Evolutionary conservation across 441 rosid genomes (phyloP), one percentile per base, ranked within the genome.

Genomic region (Eutrema salsugineum): DNA sequence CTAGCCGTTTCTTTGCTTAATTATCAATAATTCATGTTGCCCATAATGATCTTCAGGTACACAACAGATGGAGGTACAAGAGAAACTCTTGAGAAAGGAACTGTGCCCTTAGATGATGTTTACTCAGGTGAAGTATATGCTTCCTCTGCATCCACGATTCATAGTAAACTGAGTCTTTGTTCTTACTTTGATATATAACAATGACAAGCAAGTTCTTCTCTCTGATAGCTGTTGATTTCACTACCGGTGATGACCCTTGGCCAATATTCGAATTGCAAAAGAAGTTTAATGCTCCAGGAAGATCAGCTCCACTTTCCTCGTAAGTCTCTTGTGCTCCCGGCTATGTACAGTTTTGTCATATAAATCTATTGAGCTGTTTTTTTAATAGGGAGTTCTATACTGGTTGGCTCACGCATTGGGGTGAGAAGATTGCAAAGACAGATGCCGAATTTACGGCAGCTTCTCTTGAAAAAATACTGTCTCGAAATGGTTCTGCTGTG

Each of bases 331-430:
- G 11, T 33, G 55, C 9, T 30, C 40, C 24, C 11, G 43, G 57
- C 40, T 14, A 68, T 35, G n/a, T 63, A 19, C 49, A 36, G 16
- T 65, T 11, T 19, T 58, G 8, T 71, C 32, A 12, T 28, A 61
- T 54, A 66, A 63, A 67, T 72, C 78, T 50, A 33, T 49, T 56
- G 44, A 50, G 48, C 22, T 69, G 56, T 11, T 68, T 64, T 33
- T 79, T 33, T 78, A 78, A 73, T 82, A 94, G 97, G 71, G 99
- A 94, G 83, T 94, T 94, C 64, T 94, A 94, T 63, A 91, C 99
- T 20, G 99, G 99, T 43, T 94, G 99, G 99, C 90, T 94, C 75
- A 94, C 97, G 27, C 99, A 94, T 44, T 94, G 99, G 99, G 90
- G 97, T 28, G 96, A 94, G 86, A 87, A 85, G 76, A 73, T 80